phyloP scores from a whole-genome alignment of 140 eudicot species.

The Anethum foeniculum region DNA sequence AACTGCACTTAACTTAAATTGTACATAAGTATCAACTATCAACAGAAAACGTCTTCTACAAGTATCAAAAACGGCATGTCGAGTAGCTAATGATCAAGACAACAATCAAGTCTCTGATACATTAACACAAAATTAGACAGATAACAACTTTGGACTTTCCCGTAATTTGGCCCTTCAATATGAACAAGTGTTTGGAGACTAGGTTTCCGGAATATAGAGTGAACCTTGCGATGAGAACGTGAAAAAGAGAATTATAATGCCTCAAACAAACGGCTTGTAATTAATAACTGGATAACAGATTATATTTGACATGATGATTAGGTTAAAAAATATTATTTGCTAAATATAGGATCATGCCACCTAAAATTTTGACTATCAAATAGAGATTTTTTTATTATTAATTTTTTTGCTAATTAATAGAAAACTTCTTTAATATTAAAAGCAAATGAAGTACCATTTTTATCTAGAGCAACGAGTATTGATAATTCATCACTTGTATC shows the following conservation, averaged over 20 bases:
- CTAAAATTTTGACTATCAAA: neutral
- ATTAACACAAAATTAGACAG: neutral
- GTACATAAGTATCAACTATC: neutral
- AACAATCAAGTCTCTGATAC: neutral
- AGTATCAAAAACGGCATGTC: neutral
- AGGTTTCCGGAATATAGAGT: neutral
- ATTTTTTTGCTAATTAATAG: neutral
- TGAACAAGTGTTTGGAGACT: neutral
- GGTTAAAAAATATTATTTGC: too few relatives aligned
- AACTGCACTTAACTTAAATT: neutral
- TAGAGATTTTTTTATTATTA: neutral
- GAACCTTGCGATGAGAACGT: neutral
- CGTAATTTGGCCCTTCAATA: neutral
- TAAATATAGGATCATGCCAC: neutral
- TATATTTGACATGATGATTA: neutral
- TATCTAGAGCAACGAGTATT: constrained; percentile 78
- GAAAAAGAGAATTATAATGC: neutral
- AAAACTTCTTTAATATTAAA: neutral
- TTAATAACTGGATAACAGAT: neutral
- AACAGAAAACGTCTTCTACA: neutral
- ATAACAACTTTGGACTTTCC: neutral
- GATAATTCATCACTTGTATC: constrained; percentile 59
- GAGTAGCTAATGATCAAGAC: constrained; percentile 1
- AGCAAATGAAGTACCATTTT: constrained; percentile 39
- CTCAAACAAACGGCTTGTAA: neutral